Percentiles rank a stretch among this genome's conserved stretches.
Evolutionary conservation across 192 early-diverging fungal species (phyloP).

Genomic region (Spizellomyces punctatus): DNA sequence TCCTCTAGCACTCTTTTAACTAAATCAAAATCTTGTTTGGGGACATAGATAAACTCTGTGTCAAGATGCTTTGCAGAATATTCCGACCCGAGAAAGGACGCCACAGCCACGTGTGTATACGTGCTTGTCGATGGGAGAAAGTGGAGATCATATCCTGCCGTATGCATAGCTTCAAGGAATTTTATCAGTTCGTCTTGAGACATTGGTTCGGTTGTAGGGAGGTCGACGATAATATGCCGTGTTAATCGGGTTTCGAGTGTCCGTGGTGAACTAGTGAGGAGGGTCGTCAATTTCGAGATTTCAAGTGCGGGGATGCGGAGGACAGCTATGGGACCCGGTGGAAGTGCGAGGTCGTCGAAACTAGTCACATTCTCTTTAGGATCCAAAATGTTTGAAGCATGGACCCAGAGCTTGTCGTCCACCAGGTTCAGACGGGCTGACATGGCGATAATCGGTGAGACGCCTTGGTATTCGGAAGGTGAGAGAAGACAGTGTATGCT

Average conservation of each 20-base stretch:
- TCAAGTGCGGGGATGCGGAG: constrained; percentile 6
- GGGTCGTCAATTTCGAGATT: not conserved
- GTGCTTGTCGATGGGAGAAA: constrained; percentile 8
- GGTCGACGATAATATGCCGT: constrained; percentile 16
- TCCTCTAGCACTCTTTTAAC: constrained; percentile 8
- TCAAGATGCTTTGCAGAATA: constrained; percentile 1
- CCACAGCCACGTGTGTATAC: constrained; percentile 10
- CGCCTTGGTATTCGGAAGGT: not conserved
- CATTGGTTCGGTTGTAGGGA: not conserved
- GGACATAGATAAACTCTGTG: constrained; percentile 17
- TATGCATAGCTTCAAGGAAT: constrained; percentile 6
- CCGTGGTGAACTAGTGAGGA: not conserved
- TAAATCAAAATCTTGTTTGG: constrained; percentile 13
- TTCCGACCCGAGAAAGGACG: constrained; percentile 12
- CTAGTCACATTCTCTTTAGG: not conserved
- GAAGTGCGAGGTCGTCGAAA: constrained; percentile 1
- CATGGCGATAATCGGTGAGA: constrained; percentile 13
- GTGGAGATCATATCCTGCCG: constrained; percentile 13
- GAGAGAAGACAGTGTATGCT: constrained; percentile 15
- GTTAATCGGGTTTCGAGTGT: not conserved
- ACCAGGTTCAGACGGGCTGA: constrained; percentile 16
- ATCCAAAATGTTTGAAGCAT: not conserved
- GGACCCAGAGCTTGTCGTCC: constrained; percentile 8
- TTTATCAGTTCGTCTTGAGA: not conserved
- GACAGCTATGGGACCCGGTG: constrained; percentile 9